Base-by-base conservation (phyloP, 1,284 basidiomycete species). In the Moniliophthora roreri region DNA sequence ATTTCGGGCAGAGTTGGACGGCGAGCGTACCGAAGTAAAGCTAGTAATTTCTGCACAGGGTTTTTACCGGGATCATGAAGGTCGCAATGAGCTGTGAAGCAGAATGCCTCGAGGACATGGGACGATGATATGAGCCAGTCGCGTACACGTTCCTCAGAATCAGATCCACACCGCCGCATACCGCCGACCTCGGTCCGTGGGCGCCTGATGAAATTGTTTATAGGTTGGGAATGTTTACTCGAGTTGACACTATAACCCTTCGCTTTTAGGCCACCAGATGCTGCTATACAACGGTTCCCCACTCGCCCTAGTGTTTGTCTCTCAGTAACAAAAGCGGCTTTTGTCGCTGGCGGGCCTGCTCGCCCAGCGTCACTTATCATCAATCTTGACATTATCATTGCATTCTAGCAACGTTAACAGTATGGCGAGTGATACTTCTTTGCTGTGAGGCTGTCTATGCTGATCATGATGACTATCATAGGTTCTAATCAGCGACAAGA, bases 401-500 rank as follows among this genome's bases (percentile, higher is more conserved):
- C 15, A 28, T n/a, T 32, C 16, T 28, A 28, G 44, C 44, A 46
- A 24, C 2, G 20, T 44, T 26, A 55, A 44, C 62, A 70, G 53
- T 56, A 73, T 74, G 78, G 80, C 78, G 57, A 40, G 73, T 66
- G 57, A 37, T 39, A 6, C 34, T 39, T 15, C 21, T 26, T 5
- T 46, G 42, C 9, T 18, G 10, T 38, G 26, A 11, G 1, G 9
- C 16, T 8, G 20, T 13, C 23, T 15, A 21, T 35, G 20, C 36
- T 37, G 20, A 44, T 57, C 50, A 38, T 52, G 52, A 21, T 52
- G 32, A n/a, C n/a, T n/a, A n/a, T n/a, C n/a, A n/a, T 58, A 88
- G 89, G 88, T 92, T 62, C 76, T 87, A 65, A 80, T 91, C 66
- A 84, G 82, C 70, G 83, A 82, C 68, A 90, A 87, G 75, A 91